Base-by-base conservation (phyloP, 2,329 filamentous ascomycete species). In the Fusarium foetens region DNA sequence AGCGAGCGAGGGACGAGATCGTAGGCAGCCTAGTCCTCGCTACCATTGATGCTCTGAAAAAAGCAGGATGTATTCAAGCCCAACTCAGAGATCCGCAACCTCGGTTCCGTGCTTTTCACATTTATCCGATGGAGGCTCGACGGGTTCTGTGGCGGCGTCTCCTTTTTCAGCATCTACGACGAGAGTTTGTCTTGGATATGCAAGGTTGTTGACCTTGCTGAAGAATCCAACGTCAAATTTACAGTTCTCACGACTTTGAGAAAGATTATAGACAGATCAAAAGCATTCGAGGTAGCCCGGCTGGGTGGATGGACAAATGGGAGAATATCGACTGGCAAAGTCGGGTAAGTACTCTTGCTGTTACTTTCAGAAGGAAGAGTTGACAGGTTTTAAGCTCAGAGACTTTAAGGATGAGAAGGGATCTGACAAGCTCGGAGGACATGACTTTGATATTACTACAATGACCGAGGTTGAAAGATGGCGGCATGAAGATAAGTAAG, bases 81-180 rank as follows among this genome's bases (percentile, higher is more conserved):
- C 5, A 41, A 69, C 38, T 74, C 68, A 2, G 51, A 67, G 1
- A 65, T 77, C 7, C 63, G 48, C 9, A 77, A 77, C 9, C 52
- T 77, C 10, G 63, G 72, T 2, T 36, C 60, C 1, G 49, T 76
- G 0, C 48, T 77, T 0, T 58, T 67, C 12, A 59, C 68, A 23
- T 36, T 72, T 10, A 31, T 77, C 6, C 46, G 53, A 19, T 77
- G 67, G 58, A 60, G 41, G 1, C 61, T 52, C 13, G 58, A 62
- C 7, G 13, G 7, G 8, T 29, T 13, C 31, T 33, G 31, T 13
- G 10, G 27, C 27, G 27, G 27, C 10, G 10, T 29, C 27, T 8
- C 27, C 5, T 29, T 60, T 8, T 58, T 45, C n/a, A 61, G 58
- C 7, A 38, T 43, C 19, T 48, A 53, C 3, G 62, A 61, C 14